Base-by-base conservation (phyloP, 1,284 basidiomycete species). In the Inonotus hispidus region DNA sequence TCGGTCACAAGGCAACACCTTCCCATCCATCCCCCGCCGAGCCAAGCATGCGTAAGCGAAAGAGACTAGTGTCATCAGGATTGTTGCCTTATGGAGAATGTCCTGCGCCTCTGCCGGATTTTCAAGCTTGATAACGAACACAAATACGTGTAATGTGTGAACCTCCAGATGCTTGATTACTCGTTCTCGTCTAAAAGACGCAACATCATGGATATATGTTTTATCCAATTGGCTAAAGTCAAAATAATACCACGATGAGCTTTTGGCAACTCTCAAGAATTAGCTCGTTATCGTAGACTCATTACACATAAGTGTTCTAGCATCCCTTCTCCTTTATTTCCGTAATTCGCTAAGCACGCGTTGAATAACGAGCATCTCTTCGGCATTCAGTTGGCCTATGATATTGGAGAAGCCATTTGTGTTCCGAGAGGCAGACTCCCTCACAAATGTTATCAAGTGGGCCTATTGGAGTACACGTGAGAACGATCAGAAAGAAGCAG, bases 351-450 rank as follows among this genome's bases (percentile, higher is more conserved):
- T 56, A 23, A 90, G 72, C n/a, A 83, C 82, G 56, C 79, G 76
- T 56, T 79, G 82, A 39, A 93, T 75, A 23, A 92, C 81, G 37
- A 84, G 70, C 66, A 82, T 84, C 73, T 94, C 92, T 64, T 87
- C 84, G 3, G 83, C 77, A 11, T 77, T 82, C 64, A 93, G 74
- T 66, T 85, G 82, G 35, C 84, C 84, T 1, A 88, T 82, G 50
- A 88, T 75, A 21, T 74, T 77, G 16, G 82, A 77, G 71, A 93
- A 92, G 64, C 83, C 81, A 69, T 81, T 84, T 21, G 75, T 78
- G 66, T 94, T 88, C 27, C 79, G 76, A 10, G 81, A 71, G 21
- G 89, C 90, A 57, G 84, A 87, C 66, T 90, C 82, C 61, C 80
- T 79, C 68, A 95, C 76, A 71, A 93, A 92, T 1, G 77, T 70